Evolutionary conservation across 306 rosid species (phyloP).

Genomic region (Chamaecrista fasciculata): DNA sequence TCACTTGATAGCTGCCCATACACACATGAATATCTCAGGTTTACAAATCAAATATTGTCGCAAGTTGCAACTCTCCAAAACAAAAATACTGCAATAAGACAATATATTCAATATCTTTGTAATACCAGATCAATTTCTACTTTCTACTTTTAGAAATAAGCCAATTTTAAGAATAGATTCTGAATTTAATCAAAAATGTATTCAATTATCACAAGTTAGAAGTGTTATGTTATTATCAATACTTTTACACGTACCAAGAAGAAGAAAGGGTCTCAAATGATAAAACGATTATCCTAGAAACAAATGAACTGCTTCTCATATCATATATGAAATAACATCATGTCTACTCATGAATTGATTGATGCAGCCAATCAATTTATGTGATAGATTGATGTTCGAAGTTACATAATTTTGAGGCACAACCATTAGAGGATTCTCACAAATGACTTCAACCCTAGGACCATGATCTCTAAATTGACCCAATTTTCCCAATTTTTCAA

Average conservation of each 20-base stretch:
- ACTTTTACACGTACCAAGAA: no score
- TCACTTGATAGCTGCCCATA: slow-evolving; percentile 62
- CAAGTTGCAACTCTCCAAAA: neutral
- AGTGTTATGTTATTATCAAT: no score
- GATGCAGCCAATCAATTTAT: slow-evolving; percentile 10
- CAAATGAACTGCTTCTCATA: no score
- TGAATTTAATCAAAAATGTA: slow-evolving; percentile 5
- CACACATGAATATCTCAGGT: slow-evolving; percentile 21
- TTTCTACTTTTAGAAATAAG: neutral
- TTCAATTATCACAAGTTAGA: neutral
- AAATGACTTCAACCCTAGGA: slow-evolving; percentile 48
- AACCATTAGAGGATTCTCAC: slow-evolving; percentile 40
- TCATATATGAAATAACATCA: no score
- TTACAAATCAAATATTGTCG: slow-evolving; percentile 19
- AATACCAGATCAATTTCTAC: neutral
- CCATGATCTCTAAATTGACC: slow-evolving; percentile 63
- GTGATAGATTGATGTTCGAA: slow-evolving; percentile 32
- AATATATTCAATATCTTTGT: neutral
- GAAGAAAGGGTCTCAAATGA: no score
- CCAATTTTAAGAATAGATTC: neutral
- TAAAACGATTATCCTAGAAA: no score
- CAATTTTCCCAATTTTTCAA: slow-evolving; percentile 65
- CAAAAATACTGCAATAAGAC: no score
- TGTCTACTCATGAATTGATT: no score
- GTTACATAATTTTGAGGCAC: slow-evolving; percentile 30